Evolutionary conservation across 2,329 filamentous ascomycete genomes (phyloP), one percentile per base, ranked within the genome.

Genomic region (Beauveria sp.): DNA sequence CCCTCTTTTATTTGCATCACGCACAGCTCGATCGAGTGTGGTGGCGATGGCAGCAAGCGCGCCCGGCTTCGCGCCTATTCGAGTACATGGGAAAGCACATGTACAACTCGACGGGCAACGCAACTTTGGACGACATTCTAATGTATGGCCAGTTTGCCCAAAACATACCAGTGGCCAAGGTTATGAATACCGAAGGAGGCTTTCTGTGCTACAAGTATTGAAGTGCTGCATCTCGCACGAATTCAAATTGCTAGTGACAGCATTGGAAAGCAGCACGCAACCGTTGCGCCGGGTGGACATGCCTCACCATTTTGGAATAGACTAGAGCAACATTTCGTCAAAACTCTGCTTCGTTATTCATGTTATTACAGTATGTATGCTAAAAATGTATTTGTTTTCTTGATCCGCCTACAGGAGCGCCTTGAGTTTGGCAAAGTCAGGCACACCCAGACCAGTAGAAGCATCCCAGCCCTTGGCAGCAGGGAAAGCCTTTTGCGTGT

Each of bases 401-500:
- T 26, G 9, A 5, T 8, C 10, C 18, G 34, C n/a, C 43, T 54
- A 62, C 10, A 62, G 28, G 7, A 62, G 43, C 12, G 31, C 42
- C 42, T 59, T 53, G 16, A 62, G 34, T 26, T 62, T 62, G 42
- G 3, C 61, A 59, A 58, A 62, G 54, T 62, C 49, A 26, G 61
- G 61, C 24, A 62, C 61, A 49, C 61, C 61, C 8, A 46, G 31
- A 42, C 61, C 61, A 28, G 68, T 69, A 20, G 65, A 65, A 8
- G 68, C 66, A 62, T 70, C 68, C 68, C 68, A 70, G 2, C 66
- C 68, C 50, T 62, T 9, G 3, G 22, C 42, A 20, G 64, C 64
- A 14, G 58, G 55, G 46, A 65, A 65, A 18, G 52, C 64, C 38
- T 20, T n/a, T 20, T 54, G 31, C 18, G 26, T 61, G 58, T 62